Evolutionary conservation across 495 filamentous ascomycete species (phyloP).

Genomic region (Annulohypoxylon maeteangense): DNA sequence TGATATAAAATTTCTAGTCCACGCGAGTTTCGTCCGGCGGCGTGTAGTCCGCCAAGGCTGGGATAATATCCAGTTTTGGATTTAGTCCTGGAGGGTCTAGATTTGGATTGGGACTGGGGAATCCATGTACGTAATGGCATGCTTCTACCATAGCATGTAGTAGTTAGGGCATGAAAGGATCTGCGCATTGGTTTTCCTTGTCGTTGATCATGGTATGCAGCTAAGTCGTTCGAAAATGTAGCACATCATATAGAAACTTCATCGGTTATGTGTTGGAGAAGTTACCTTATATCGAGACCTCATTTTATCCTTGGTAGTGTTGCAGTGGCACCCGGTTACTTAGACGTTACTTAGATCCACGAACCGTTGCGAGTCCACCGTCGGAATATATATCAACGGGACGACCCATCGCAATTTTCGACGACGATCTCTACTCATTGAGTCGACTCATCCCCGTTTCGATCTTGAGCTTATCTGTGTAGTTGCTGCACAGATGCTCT

Average conservation of each 20-base stretch:
- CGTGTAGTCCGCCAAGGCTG: neutral
- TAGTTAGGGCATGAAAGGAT: slow-evolving; percentile 10
- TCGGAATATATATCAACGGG: slow-evolving; percentile 31
- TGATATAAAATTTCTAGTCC: slow-evolving; percentile 1
- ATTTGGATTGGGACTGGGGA: slow-evolving; percentile 23
- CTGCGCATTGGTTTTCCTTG: neutral
- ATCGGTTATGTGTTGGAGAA: neutral
- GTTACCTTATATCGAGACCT: slow-evolving; percentile 7
- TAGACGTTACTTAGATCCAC: slow-evolving; percentile 21
- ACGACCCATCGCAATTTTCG: slow-evolving; percentile 16
- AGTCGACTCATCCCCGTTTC: slow-evolving; percentile 20
- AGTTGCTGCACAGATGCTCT: slow-evolving; percentile 20
- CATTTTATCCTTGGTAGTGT: slow-evolving; percentile 15
- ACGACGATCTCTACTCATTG: slow-evolving; percentile 37
- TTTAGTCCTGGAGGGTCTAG: slow-evolving; percentile 8
- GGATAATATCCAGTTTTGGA: slow-evolving; percentile 9
- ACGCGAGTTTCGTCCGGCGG: slow-evolving; percentile 1
- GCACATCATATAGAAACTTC: slow-evolving; percentile 8
- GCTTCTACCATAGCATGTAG: slow-evolving; percentile 1
- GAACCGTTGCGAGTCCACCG: neutral
- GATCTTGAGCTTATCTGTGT: slow-evolving; percentile 35
- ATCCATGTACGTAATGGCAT: slow-evolving; percentile 23
- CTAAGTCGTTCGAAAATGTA: slow-evolving; percentile 13
- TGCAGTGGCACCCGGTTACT: neutral
- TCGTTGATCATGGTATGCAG: neutral